Percentiles rank a stretch among this genome's conserved stretches.
Conservation (phyloP, 805 yeast species). For the Myxozyma mucilagina region DNA sequence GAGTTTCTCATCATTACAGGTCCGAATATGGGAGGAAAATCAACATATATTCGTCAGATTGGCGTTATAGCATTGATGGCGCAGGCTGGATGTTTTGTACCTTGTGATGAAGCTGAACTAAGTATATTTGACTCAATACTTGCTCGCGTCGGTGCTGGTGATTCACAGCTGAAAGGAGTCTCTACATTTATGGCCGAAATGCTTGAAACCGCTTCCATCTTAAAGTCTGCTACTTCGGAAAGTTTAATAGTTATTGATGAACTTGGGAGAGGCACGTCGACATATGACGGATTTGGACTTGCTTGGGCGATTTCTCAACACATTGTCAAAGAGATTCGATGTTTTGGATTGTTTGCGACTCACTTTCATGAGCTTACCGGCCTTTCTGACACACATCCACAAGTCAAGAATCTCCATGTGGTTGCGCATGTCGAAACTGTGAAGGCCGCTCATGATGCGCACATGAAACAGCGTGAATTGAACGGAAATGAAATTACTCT, state of each 20-base stretch:
- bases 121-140: conserved; percentile 86
- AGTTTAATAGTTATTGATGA: conserved; percentile 91
- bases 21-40: conserved; percentile 97
- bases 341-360: conserved; percentile 91
- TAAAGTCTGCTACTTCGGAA: conserved; percentile 72
- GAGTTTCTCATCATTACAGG: conserved; percentile 89
- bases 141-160: conserved; percentile 99
- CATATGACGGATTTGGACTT: conserved; percentile 96
- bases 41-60: conserved; percentile 85
- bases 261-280: conserved; percentile 84
- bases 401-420: conserved; percentile 82
- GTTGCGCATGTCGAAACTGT: conserved; percentile 76
- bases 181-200: conserved; percentile 97
- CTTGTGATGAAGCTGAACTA: conserved; percentile 73
- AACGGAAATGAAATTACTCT: conserved; percentile 71
- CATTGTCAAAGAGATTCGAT: conserved; percentile 65
- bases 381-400: conserved; percentile 58
- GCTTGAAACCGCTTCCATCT: conserved; percentile 88
- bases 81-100: conserved; percentile 88
- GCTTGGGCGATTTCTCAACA: conserved; percentile 96
- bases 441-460: conserved; percentile 39
- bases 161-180: conserved; percentile 93
- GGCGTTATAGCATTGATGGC: conserved; percentile 86
- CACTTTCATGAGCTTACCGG: conserved; percentile 96
- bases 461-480: conserved; percentile 34